Evolutionary conservation across 2,329 filamentous ascomycete genomes (phyloP).

Genomic region (Aspergillus udagawae): DNA sequence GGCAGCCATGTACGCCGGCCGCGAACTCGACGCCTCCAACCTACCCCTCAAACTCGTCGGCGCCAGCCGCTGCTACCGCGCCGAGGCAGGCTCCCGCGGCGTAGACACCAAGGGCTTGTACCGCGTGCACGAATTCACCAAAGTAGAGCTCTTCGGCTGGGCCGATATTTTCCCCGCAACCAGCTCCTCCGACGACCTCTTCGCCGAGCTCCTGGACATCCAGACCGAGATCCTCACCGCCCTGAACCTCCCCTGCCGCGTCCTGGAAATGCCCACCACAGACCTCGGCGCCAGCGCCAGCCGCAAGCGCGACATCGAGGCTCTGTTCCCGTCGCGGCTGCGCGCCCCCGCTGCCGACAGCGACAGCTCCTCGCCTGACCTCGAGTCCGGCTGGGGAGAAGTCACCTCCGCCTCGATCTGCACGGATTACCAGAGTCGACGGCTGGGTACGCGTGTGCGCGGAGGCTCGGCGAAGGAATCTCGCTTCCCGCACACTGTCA

Average conservation of each 20-base stretch:
- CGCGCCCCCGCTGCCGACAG: conserved; percentile 13
- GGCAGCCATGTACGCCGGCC: conserved; percentile 80
- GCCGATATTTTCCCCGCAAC: conserved; percentile 53
- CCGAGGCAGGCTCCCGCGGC: conserved; percentile 86
- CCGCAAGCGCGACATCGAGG: conserved; percentile 90
- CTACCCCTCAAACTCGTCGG: conserved; percentile 78
- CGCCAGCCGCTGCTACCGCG: conserved; percentile 88
- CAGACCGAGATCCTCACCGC: conserved; percentile 77
- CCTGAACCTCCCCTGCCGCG: conserved; percentile 76
- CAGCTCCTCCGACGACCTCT: conserved; percentile 49
- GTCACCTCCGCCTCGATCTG: conserved; percentile 87
- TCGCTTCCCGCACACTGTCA: conserved; percentile 81
- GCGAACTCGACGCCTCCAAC: conserved; percentile 59
- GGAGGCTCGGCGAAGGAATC: conserved; percentile 45
- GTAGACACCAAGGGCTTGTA: conserved; percentile 92
- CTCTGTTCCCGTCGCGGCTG: conserved; percentile 78
- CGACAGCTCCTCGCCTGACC: conserved; percentile 7
- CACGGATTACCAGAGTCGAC: conserved; percentile 87
- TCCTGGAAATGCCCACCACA: conserved; percentile 85
- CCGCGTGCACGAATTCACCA: conserved; percentile 96
- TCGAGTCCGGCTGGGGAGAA: conserved; percentile 79
- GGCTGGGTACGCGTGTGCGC: conserved; percentile 72
- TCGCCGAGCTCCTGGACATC: conserved; percentile 80
- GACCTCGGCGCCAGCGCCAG: conserved; percentile 87
- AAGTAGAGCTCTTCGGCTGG: conserved; percentile 98